Evolutionary conservation across 176 grass and related monocot genomes (phyloP), one percentile per base, ranked within the genome.

Genomic region (Canna indica): DNA sequence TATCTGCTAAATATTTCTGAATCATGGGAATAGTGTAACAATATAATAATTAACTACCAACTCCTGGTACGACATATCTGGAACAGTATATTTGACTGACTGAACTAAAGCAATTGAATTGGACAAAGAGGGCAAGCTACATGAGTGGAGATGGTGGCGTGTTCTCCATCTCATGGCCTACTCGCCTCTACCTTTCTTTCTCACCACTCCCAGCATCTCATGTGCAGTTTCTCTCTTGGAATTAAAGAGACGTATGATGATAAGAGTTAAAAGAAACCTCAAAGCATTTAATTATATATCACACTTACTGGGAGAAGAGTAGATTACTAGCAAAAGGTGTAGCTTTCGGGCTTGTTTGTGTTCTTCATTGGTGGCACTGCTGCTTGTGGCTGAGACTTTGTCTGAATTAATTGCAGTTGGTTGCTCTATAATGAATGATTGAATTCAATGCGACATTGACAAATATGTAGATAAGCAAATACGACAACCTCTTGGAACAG

Each of bases 191-290:
- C 13, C 36, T 25, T 28, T 62, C 72, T 42, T 61, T 62, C 35
- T 74, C 56, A 62, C 3, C 4, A 22, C 16, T 44, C 53, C 54
- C 53, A 31, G 54, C 54, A 45, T n/a, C 72, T 74, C 54, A 74
- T 74, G 72, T 74, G 34, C 56, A 12, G 20, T 30, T 74, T 45
- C 25, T 74, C 35, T 56, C 33, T 20, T 62, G 56, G 56, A 45
- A n/a, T 44, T 15, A 74, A 1, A 16, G 13, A 5, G 27, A 35
- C 32, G 22, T 54, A 18, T 5, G 17, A 54, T 54, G 50, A n/a
- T 14, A 46, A 12, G 44, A 52, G 3, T 54, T n/a, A 18, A 7
- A 54, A 54, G 6, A n/a, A 54, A 54, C 17, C 50, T 22, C 41
- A 44, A 8, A 10, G 41, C 41, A 44, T 44, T 44, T 44, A 44